Conservation (phyloP, 805 yeast genomes). For the Pichia occidentalis region DNA sequence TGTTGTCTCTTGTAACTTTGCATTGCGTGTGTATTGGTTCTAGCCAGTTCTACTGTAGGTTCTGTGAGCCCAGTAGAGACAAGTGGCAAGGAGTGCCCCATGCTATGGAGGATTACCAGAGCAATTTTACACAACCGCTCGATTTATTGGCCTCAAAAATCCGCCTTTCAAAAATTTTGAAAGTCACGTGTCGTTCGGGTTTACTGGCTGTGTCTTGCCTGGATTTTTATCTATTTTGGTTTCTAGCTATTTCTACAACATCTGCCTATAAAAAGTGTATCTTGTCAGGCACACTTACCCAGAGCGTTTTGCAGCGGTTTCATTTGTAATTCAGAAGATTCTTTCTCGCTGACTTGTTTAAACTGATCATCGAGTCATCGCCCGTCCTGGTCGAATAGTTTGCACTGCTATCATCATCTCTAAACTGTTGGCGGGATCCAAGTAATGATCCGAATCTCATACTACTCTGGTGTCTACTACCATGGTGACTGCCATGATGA, state of each 20-base stretch:
- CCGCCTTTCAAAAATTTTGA: no score
- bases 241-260: no score
- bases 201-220: no score
- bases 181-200: no score
- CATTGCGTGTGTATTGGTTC: neutral
- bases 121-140: neutral
- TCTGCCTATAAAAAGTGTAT: no score
- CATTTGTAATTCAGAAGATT: conserved; percentile 8
- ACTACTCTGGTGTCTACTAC: neutral
- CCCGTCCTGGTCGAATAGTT: neutral
- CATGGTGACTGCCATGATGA: conserved; percentile 6
- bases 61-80: neutral
- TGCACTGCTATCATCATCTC: conserved; percentile 3
- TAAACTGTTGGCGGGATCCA: conserved; percentile 3
- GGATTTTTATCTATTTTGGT: no score
- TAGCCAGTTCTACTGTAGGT: neutral
- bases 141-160: no score
- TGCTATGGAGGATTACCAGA: no score
- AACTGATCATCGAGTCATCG: neutral
- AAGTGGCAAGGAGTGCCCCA: neutral
- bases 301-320: no score
- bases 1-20: conserved; percentile 11
- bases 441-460: conserved; percentile 1
- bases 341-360: conserved; percentile 1
- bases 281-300: no score